phyloP scores from a whole-genome alignment of 1,284 basidiomycete genomes.

The Pisolithus thermaeus region DNA sequence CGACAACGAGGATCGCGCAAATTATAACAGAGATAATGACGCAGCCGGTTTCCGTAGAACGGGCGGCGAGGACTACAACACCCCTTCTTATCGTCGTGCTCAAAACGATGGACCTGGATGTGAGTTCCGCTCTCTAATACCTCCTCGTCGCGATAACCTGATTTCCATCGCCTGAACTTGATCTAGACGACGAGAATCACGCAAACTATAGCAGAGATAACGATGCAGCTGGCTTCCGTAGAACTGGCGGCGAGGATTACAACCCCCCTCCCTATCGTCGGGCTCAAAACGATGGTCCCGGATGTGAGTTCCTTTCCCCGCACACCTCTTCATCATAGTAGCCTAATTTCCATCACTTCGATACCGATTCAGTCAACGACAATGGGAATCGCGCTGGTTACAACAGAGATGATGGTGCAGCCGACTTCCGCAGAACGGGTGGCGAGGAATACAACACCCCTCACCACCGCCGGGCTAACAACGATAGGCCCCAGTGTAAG shows the following conservation, averaged over 20 bases:
- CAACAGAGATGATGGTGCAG: slow-evolving; percentile 8
- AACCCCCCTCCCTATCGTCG: slow-evolving; percentile 43
- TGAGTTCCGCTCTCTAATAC: slow-evolving; percentile 18
- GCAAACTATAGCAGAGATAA: not conserved
- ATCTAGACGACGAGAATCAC: slow-evolving; percentile 49
- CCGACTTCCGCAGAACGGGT: slow-evolving; percentile 41
- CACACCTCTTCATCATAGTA: not conserved
- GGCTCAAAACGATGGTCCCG: slow-evolving; percentile 21
- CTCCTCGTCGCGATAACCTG: not conserved
- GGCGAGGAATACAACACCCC: slow-evolving; percentile 57
- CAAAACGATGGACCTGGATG: slow-evolving; percentile 25
- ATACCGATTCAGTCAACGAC: slow-evolving; percentile 45
- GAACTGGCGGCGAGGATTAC: slow-evolving; percentile 58
- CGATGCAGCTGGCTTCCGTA: slow-evolving; percentile 21
- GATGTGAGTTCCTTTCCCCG: slow-evolving; percentile 25
- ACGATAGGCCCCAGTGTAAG: slow-evolving; percentile 30
- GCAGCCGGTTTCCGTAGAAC: slow-evolving; percentile 35
- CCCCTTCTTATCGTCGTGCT: slow-evolving; percentile 36
- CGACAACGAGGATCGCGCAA: slow-evolving; percentile 38
- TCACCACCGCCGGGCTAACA: slow-evolving; percentile 30
- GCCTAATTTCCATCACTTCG: not conserved
- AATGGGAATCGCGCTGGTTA: slow-evolving; percentile 29
- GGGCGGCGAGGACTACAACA: slow-evolving; percentile 58
- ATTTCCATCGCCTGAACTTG: not conserved
- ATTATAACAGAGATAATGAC: not conserved